Conservation (phyloP, 805 yeast genomes). For the Metahyphopichia silvanorum region DNA sequence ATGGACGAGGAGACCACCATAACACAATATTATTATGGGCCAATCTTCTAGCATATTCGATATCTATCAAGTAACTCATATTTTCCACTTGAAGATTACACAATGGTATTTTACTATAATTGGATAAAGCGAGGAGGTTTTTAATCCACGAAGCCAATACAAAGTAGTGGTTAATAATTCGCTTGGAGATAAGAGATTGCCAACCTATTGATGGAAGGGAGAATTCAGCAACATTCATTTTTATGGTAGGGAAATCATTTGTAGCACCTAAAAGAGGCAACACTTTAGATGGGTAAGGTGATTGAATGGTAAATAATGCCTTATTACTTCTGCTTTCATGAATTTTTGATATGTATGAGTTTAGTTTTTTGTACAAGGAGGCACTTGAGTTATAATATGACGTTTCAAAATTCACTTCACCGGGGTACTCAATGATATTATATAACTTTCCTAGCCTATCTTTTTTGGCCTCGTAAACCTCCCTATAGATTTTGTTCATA, state of each 20-base stretch:
- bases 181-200: constrained; percentile 65
- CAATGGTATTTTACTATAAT: constrained; percentile 77
- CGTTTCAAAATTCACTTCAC: constrained; percentile 51
- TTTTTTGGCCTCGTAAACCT: constrained; percentile 46
- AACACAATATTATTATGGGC: constrained; percentile 63
- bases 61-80: constrained; percentile 75
- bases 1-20: constrained; percentile 89
- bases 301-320: constrained; percentile 67
- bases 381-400: constrained; percentile 51
- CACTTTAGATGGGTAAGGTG: constrained; percentile 55
- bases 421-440: constrained; percentile 51
- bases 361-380: constrained; percentile 57
- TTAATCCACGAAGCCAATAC: constrained; percentile 71
- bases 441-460: constrained; percentile 40
- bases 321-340: constrained; percentile 62
- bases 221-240: constrained; percentile 55
- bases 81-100: constrained; percentile 83
- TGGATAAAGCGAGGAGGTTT: constrained; percentile 61
- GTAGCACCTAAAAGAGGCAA: constrained; percentile 44
- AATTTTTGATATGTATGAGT: constrained; percentile 49
- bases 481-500: constrained; percentile 53
- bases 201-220: constrained; percentile 75
- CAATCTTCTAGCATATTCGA: constrained; percentile 79
- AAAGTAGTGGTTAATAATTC: constrained; percentile 67
- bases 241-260: constrained; percentile 59